phyloP scores from a whole-genome alignment of 139 green algal genomes.

The Chlorella ohadii region DNA sequence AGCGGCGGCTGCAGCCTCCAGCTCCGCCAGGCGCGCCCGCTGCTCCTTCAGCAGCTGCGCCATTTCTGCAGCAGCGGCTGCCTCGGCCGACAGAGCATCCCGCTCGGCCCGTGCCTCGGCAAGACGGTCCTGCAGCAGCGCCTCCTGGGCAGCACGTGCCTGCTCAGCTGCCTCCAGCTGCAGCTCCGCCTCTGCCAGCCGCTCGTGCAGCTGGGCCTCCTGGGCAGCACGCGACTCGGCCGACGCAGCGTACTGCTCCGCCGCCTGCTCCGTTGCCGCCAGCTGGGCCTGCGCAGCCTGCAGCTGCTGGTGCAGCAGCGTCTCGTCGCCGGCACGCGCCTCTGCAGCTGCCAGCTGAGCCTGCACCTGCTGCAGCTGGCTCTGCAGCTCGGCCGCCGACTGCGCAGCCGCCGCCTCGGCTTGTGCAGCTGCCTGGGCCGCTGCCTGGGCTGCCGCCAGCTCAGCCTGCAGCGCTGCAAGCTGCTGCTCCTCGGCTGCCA shows the following conservation, averaged over 20 bases:
- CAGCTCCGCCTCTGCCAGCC: too few species aligned
- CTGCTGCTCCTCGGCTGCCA: background rate
- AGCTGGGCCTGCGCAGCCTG: background rate
- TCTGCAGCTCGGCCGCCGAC: too few species aligned
- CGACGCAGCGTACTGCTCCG: background rate
- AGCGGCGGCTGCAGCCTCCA: background rate
- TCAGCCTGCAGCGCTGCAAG: background rate
- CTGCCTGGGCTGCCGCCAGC: background rate
- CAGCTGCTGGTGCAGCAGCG: slow-evolving; percentile 6
- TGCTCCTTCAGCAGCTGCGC: background rate
- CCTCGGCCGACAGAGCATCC: background rate
- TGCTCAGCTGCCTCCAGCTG: background rate
- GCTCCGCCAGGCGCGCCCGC: background rate
- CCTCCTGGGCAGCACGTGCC: too few species aligned
- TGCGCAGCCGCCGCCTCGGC: background rate
- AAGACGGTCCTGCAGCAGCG: background rate
- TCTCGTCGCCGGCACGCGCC: background rate
- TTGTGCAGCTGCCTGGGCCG: background rate
- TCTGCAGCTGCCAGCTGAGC: background rate
- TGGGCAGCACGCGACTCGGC: background rate
- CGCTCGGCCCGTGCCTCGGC: background rate
- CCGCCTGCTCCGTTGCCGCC: background rate
- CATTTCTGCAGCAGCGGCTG: background rate
- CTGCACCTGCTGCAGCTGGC: too few species aligned
- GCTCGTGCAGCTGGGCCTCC: too few species aligned